Evolutionary conservation across 2,329 filamentous ascomycete genomes (phyloP).

Genomic region (Botryosphaeria dothidea): DNA sequence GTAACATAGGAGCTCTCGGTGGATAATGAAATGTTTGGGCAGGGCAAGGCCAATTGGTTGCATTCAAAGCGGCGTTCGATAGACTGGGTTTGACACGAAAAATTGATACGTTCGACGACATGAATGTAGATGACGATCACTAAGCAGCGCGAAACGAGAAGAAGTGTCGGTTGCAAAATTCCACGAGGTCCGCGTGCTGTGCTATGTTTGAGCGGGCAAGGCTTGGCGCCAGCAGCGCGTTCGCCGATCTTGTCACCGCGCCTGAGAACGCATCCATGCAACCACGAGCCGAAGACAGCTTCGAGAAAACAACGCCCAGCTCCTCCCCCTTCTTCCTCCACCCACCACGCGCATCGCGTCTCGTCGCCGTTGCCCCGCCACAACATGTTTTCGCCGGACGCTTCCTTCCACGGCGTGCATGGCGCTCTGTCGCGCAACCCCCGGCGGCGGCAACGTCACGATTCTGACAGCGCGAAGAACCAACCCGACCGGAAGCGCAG

Average conservation of each 20-base stretch:
- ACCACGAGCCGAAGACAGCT: conserved; percentile 18
- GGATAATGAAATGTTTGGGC: neutral
- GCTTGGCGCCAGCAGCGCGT: conserved; percentile 14
- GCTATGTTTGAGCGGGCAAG: neutral
- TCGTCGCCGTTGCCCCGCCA: conserved; percentile 20
- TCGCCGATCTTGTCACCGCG: conserved; percentile 13
- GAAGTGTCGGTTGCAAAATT: neutral
- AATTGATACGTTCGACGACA: conserved; percentile 6
- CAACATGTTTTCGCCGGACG: conserved; percentile 43
- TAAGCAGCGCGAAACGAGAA: neutral
- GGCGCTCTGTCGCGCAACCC: conserved; percentile 45
- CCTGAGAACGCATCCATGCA: conserved; percentile 17
- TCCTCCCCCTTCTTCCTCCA: conserved; percentile 1
- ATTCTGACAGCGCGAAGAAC: conserved; percentile 42
- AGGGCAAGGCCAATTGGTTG: neutral
- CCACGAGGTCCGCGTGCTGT: neutral
- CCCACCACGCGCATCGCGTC: conserved; percentile 25
- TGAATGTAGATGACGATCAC: neutral
- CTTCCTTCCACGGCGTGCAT: conserved; percentile 36
- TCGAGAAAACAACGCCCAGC: conserved; percentile 19
- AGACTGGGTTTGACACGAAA: neutral
- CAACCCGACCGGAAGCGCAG: conserved; percentile 49
- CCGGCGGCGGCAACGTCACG: conserved; percentile 47
- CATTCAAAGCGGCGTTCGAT: neutral
- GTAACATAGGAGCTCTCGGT: neutral